Evolutionary conservation across 2,329 filamentous ascomycete species (phyloP).

Genomic region (Rutstroemia sp.): DNA sequence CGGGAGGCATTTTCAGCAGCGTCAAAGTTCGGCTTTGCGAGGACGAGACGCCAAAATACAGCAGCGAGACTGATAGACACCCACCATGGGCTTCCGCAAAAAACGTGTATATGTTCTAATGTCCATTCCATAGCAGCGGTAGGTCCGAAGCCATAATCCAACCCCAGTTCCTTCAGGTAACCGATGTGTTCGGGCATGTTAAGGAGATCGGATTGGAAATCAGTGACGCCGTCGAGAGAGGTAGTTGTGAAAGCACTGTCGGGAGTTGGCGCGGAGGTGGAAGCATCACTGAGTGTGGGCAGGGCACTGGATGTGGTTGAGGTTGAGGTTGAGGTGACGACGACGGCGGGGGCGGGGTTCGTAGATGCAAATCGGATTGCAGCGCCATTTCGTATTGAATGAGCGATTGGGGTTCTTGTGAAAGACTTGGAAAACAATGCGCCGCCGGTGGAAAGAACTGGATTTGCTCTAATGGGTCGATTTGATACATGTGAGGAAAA

Average conservation of each 20-base stretch:
- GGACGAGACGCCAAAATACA: constrained; percentile 52
- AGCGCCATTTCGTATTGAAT: constrained; percentile 22
- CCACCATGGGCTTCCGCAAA: constrained; percentile 72
- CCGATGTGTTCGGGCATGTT: constrained; percentile 57
- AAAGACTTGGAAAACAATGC: constrained; percentile 14
- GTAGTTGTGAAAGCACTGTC: constrained; percentile 9
- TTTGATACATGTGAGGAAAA: constrained; percentile 28
- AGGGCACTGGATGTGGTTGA: no score
- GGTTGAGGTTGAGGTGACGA: neutral
- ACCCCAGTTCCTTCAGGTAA: constrained; percentile 72
- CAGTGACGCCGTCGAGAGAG: constrained; percentile 18
- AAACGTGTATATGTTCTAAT: constrained; percentile 78
- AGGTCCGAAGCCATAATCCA: constrained; percentile 82
- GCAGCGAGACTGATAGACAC: constrained; percentile 61
- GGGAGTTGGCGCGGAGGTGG: neutral
- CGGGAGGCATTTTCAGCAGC: constrained; percentile 56
- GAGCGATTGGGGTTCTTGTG: constrained; percentile 13
- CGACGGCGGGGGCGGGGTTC: constrained; percentile 15
- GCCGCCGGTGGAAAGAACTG: constrained; percentile 20
- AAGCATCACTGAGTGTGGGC: no score
- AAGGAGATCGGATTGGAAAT: constrained; percentile 16
- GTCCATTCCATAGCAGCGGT: constrained; percentile 66
- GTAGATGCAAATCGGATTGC: constrained; percentile 24
- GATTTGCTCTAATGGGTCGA: constrained; percentile 19
- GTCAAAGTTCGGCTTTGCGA: constrained; percentile 59